Base-by-base conservation (phyloP, 164 flowering plant genomes). In the Saururus chinensis region DNA sequence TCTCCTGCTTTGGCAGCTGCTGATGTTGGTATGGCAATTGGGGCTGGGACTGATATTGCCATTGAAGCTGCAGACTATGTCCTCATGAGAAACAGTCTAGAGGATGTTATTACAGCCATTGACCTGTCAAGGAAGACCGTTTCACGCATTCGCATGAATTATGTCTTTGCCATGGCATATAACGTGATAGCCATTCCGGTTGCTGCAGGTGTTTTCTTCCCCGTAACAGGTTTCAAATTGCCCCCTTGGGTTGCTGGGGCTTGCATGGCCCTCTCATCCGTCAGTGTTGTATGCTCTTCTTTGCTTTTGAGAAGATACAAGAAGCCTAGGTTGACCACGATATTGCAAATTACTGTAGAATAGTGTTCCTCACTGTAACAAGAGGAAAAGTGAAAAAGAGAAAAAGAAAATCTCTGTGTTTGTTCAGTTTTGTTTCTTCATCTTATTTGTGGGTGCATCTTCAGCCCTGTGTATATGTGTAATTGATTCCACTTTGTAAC, bases 211-310 rank as follows among this genome's bases (percentile, higher is more conserved):
- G 89, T 74, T 35, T 78, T 95, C 72, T 95, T 75, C 61, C 99
- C 99, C 8, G 65, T 70, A 35, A 24, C 86, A 13, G 67, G 76
- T 53, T 41, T 95, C 53, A 75, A 65, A 71, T 72, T 95, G 72
- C 97, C 99, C 2, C 99, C 97, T 9, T 95, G 99, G 99, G 89
- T 80, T 0, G 89, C 99, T 16, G 99, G 97, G 54, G 97, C 99
- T 0, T 91, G 96, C 80, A 95, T 95, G 99, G 99, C 97, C 40
- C 71, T 91, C 40, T 91, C 97, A 12, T 95, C 99, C 48, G 89
- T 91, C 21, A 91, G 84, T 73, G 99, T 95, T 53, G 99, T 91
- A 1, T 91, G 99, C 66, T 95, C 99, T n/a, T 95, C 99, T 56
- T 73, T 95, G 81, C 86, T 91, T 66, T 85, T 95, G 64, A 81